phyloP scores from a whole-genome alignment of 371 early-diverging fungal species.

The Syncephalastrum monosporum region DNA sequence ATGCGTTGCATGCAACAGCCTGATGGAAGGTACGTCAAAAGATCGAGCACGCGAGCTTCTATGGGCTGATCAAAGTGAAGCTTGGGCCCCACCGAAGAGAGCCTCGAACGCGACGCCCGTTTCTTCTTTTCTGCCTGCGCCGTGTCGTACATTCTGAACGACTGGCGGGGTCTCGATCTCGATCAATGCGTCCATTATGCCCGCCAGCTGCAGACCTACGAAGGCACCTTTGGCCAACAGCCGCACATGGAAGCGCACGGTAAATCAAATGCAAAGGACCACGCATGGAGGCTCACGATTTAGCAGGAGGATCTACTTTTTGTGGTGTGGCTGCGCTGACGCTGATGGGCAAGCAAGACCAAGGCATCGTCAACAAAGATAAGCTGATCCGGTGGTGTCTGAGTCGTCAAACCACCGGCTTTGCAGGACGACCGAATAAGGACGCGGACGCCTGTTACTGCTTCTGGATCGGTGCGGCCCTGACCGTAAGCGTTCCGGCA shows the following conservation, averaged over 20 bases:
- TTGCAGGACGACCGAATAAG: slow-evolving; percentile 93
- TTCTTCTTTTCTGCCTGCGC: slow-evolving; percentile 91
- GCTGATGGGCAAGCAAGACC: slow-evolving; percentile 63
- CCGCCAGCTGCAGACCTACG: slow-evolving; percentile 70
- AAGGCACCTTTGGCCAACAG: slow-evolving; percentile 80
- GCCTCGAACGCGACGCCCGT: slow-evolving; percentile 82
- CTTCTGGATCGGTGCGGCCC: slow-evolving; percentile 94
- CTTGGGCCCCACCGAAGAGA: slow-evolving; percentile 64
- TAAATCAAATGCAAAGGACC: slow-evolving; percentile 10
- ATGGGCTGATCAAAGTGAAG: slow-evolving; percentile 25
- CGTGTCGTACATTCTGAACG: slow-evolving; percentile 78
- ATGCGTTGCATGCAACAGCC: slow-evolving; percentile 67
- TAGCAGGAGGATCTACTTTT: slow-evolving; percentile 78
- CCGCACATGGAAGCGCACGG: slow-evolving; percentile 90
- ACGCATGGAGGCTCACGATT: neutral
- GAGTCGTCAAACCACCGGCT: slow-evolving; percentile 78
- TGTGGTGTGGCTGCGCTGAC: slow-evolving; percentile 89
- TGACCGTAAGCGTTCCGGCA: slow-evolving; percentile 48
- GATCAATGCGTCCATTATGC: slow-evolving; percentile 68
- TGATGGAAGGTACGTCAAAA: slow-evolving; percentile 67
- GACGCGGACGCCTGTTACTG: slow-evolving; percentile 96
- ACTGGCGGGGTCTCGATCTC: slow-evolving; percentile 82
- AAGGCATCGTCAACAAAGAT: slow-evolving; percentile 59
- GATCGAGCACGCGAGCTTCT: neutral
- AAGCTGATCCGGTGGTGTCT: slow-evolving; percentile 80